These are phyloP conservation scores for Trichosanthes truncata DNA, from an alignment of 306 rosid species.

Conservation along the genomic window DNA sequence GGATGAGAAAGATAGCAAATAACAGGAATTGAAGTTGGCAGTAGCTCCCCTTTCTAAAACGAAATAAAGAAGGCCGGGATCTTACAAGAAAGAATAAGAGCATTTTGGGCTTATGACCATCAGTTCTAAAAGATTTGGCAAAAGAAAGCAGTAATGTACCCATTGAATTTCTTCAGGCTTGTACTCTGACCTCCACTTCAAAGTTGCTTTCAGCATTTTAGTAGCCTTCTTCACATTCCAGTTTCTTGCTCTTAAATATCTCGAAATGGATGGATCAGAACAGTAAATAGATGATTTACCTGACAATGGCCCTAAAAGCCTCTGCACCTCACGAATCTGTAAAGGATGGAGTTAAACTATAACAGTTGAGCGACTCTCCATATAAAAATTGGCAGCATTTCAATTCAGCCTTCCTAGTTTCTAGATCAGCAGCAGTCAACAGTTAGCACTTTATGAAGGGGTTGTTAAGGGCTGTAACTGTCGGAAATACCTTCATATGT, in stretches of 20 bases:
- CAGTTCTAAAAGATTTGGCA: neutral
- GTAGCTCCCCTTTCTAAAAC: neutral
- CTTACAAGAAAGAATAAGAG: neutral
- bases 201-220: slow-evolving; percentile 67
- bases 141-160: slow-evolving; percentile 32
- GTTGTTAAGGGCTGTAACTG: neutral
- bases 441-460: neutral
- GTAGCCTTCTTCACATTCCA: slow-evolving; percentile 90
- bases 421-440: slow-evolving; percentile 6
- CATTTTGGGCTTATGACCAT: neutral
- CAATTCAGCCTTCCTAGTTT: slow-evolving; percentile 5
- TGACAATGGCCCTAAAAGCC: slow-evolving; percentile 51
- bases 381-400: slow-evolving; percentile 1
- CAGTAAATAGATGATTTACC: slow-evolving; percentile 57
- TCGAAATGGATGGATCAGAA: slow-evolving; percentile 62
- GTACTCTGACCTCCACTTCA: slow-evolving; percentile 71
- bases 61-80: neutral
- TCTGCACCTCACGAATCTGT: slow-evolving; percentile 72
- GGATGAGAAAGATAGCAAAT: neutral
- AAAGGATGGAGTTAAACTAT: slow-evolving; percentile 9
- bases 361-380: neutral
- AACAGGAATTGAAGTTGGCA: neutral
- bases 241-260: slow-evolving; percentile 69
- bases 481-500: slow-evolving; percentile 50
- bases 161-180: slow-evolving; percentile 90